Conservation (phyloP, 2,329 filamentous ascomycete species). For the Ophiostoma ulmi region DNA sequence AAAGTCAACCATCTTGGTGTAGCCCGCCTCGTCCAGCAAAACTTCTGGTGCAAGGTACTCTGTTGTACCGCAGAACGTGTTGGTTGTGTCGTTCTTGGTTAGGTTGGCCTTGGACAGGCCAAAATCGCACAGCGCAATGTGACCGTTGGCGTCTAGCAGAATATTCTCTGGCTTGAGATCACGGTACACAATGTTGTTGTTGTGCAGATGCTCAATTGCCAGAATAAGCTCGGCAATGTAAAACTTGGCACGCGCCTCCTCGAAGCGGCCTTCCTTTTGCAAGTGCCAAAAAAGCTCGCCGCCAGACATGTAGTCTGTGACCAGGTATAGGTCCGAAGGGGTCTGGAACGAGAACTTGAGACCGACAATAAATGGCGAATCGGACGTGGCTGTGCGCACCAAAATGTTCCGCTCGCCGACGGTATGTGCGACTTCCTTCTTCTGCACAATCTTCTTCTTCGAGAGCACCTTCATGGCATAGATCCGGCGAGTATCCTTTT, state of each 20-base stretch:
- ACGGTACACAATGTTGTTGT: slow-evolving; percentile 96
- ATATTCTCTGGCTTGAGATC: slow-evolving; percentile 98
- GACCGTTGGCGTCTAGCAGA: slow-evolving; percentile 89
- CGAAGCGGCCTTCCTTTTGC: slow-evolving; percentile 93
- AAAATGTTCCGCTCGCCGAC: slow-evolving; percentile 96
- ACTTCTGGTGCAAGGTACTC: slow-evolving; percentile 97
- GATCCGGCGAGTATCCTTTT: slow-evolving; percentile 91
- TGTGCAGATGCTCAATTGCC: slow-evolving; percentile 88
- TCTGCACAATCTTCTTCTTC: slow-evolving; percentile 99
- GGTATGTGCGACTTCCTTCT: slow-evolving; percentile 97
- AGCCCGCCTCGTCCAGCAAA: slow-evolving; percentile 89
- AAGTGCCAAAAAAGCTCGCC: slow-evolving; percentile 98
- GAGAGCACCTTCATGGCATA: slow-evolving; percentile 99
- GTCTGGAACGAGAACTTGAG: slow-evolving; percentile 99
- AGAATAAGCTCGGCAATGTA: slow-evolving; percentile 98
- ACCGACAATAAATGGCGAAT: slow-evolving; percentile 96
- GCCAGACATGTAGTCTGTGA: slow-evolving; percentile 99
- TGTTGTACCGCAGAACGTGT: slow-evolving; percentile 97
- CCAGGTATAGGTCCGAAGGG: slow-evolving; percentile 91
- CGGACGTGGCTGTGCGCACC: slow-evolving; percentile 88
- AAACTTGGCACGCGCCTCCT: slow-evolving; percentile 92
- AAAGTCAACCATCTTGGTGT: slow-evolving; percentile 99
- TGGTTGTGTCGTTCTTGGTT: slow-evolving; percentile 94
- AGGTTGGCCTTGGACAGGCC: slow-evolving; percentile 96
- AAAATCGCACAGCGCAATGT: slow-evolving; percentile 97